Percentiles rank a stretch among this genome's conserved stretches.
Conservation (phyloP, 306 rosid species). For the Rosa lucieae region DNA sequence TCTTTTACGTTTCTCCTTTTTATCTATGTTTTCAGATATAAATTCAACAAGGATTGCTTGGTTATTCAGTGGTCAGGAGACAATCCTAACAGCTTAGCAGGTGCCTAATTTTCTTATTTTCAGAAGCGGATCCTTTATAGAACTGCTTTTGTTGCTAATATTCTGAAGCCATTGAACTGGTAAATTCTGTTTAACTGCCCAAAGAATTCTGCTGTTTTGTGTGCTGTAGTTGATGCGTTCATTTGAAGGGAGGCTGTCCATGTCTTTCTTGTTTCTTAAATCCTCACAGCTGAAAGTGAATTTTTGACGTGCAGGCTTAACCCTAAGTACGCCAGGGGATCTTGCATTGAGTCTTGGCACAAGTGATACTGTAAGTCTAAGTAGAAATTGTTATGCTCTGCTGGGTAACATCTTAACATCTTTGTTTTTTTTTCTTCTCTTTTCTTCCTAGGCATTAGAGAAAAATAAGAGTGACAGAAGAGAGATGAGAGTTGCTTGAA, state of each 20-base stretch:
- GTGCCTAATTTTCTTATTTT: constrained; percentile 40
- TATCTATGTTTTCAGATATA: constrained; percentile 42
- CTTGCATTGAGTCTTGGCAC: constrained; percentile 94
- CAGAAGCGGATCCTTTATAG: not conserved
- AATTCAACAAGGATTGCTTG: constrained; percentile 70
- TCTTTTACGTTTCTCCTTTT: not conserved
- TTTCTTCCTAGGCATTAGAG: not conserved
- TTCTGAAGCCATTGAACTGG: not conserved
- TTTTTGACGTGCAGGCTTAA: constrained; percentile 67
- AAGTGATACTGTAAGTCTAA: constrained; percentile 81
- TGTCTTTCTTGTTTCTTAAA: not conserved
- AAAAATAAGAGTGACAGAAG: not conserved
- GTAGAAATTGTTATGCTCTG: constrained; percentile 11
- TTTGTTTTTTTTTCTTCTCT: not conserved
- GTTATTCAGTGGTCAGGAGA: constrained; percentile 95
- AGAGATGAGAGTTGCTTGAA: not conserved
- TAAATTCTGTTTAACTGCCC: not conserved
- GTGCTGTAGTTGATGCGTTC: not conserved
- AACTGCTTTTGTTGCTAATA: not conserved
- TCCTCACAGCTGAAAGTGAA: constrained; percentile 5
- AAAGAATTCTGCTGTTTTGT: not conserved
- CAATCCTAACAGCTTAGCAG: constrained; percentile 96
- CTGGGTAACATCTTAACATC: not conserved
- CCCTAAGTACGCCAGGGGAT: constrained; percentile 88
- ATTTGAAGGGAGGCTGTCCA: not conserved